A percentile compares a stretch with the other conserved stretches of the same genome.
Conservation (phyloP, 1,284 basidiomycete species). For the Austroboletus novae-zelandiae region DNA sequence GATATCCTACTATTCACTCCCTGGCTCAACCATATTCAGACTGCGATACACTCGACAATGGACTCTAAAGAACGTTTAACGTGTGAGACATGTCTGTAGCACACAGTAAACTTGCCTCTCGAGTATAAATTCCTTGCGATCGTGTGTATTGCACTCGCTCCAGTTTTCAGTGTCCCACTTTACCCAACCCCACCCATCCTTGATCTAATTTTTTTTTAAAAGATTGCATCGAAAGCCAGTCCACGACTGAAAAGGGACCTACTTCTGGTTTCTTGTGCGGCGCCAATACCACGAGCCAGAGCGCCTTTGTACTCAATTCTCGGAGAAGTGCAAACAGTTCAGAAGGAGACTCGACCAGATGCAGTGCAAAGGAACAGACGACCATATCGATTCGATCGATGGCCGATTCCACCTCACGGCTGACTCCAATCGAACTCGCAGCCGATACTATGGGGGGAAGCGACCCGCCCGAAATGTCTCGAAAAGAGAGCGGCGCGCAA, state of each 20-base stretch:
- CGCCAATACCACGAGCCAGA: conserved; percentile 66
- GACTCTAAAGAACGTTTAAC: conserved; percentile 17
- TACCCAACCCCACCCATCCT: conserved; percentile 71
- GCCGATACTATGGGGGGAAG: conserved; percentile 36
- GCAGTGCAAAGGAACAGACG: conserved; percentile 70
- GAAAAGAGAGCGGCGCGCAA: conserved; percentile 52
- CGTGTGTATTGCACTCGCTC: conserved; percentile 43
- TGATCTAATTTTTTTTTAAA: too few relatives aligned
- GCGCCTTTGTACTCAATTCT: conserved; percentile 58
- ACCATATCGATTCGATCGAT: conserved; percentile 51
- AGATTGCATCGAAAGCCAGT: not conserved
- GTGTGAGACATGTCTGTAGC: not conserved
- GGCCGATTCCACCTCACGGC: not conserved
- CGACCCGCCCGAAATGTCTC: conserved; percentile 48
- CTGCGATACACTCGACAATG: conserved; percentile 32
- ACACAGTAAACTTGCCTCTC: conserved; percentile 46
- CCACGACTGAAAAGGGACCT: conserved; percentile 2
- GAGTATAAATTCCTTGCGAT: conserved; percentile 46
- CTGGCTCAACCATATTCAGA: conserved; percentile 8
- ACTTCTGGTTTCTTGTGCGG: conserved; percentile 78
- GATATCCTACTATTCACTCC: conserved; percentile 1
- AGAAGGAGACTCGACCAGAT: conserved; percentile 60
- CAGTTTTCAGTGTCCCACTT: conserved; percentile 65
- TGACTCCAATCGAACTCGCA: conserved; percentile 10
- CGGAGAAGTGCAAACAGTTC: conserved; percentile 64